Evolutionary conservation across 176 grass and related monocot genomes (phyloP).

Genomic region (Rhynchospora pubera): DNA sequence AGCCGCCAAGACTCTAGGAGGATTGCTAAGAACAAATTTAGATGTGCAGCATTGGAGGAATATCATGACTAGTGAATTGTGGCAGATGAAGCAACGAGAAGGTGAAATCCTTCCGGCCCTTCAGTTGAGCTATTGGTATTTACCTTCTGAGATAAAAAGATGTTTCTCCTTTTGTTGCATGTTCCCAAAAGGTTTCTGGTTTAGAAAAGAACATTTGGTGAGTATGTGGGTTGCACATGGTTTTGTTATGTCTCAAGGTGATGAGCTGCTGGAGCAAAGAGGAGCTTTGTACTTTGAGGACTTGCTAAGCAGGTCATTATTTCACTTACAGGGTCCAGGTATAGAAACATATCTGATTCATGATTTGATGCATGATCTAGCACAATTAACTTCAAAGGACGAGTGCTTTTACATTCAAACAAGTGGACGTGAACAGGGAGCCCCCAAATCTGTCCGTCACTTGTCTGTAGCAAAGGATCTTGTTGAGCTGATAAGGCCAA

Average conservation of each 20-base stretch:
- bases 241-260: constrained; percentile 30
- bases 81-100: constrained; percentile 22
- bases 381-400: constrained; percentile 31
- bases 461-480: constrained; percentile 33
- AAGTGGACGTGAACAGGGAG: constrained; percentile 3
- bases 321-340: constrained; percentile 18
- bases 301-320: constrained; percentile 51
- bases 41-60: constrained; percentile 26
- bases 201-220: constrained; percentile 30
- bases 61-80: constrained; percentile 22
- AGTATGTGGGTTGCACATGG: constrained; percentile 37
- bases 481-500: constrained; percentile 22
- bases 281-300: constrained; percentile 43
- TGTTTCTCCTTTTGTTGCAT: constrained; percentile 46
- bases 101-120: constrained; percentile 26
- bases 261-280: constrained; percentile 23
- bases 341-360: constrained; percentile 27
- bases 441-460: constrained; percentile 32
- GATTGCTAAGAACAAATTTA: constrained; percentile 21
- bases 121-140: constrained; percentile 37
- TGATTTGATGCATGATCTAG: constrained; percentile 46
- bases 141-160: constrained; percentile 33
- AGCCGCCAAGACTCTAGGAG: constrained; percentile 44
- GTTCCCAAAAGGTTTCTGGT: constrained; percentile 29
- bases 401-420: constrained; percentile 46